Base-by-base conservation (phyloP, 768 basidiomycete genomes). In the Boletus tomentosulus region DNA sequence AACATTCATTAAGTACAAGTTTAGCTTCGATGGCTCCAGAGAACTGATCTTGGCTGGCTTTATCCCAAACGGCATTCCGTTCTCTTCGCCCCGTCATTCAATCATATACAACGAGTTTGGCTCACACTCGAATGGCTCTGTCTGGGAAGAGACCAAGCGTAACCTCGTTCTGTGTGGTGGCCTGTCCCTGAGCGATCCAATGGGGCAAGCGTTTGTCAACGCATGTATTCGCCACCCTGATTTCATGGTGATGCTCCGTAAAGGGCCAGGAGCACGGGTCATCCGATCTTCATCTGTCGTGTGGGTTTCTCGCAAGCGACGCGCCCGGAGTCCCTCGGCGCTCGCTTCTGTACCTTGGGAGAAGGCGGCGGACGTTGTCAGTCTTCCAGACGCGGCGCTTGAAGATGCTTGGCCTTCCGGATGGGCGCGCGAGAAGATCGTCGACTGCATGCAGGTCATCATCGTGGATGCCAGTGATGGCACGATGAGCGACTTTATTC, bases 11-110 rank as follows among this genome's bases (percentile, higher is more conserved):
- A 63, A 62, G 47, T 69, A 70, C 47, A 49, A 60, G 19, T 57
- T 61, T 46, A 52, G 56, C 9, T 46, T 65, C 53, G 60, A 61
- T 15, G 61, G 62, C 27, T 60, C 64, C 9, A 68, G 52, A 51
- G 62, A 65, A 42, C 53, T 71, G n/a, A 49, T 64, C 5, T 46
- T 73, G 50, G 67, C 66, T 33, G 71, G 69, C 46, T 71, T 73
- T 41, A 60, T 72, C 34, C 54, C 63, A 1, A 59, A 59, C 43
- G 51, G 54, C 45, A 62, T 73, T 50, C 63, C 62, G 44, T 45
- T 54, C 24, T 55, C 59, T 8, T 52, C 55, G 0, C 62, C 62
- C 6, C 69, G 69, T 34, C 64, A 62, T 49, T 61, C 64, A 6
- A 50, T 67, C 1, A 42, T 46, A 35, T 64, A 53, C 47, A 59